These are phyloP conservation scores for Mallotus repandus DNA, from an alignment of 441 rosid genomes.

Conservation along the genomic window DNA sequence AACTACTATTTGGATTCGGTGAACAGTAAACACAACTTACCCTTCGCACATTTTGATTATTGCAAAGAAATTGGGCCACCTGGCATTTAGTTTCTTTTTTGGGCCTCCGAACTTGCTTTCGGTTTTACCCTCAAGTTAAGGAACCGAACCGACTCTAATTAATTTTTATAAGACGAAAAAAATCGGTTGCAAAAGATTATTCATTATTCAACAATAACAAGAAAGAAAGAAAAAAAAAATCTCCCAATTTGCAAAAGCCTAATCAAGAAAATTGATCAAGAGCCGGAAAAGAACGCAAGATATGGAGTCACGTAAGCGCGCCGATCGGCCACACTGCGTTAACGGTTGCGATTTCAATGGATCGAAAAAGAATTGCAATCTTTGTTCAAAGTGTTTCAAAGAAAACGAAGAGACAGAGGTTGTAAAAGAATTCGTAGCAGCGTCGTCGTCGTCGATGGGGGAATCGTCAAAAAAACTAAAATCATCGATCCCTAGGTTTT, in stretches of 20 bases:
- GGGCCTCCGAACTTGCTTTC: neutral
- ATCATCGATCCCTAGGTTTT: neutral
- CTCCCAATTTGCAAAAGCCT: neutral
- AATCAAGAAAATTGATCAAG: neutral
- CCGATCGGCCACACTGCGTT: constrained; percentile 5
- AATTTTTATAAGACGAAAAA: too few relatives aligned
- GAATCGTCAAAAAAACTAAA: neutral
- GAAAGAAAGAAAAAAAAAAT: neutral
- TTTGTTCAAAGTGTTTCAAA: constrained; percentile 33
- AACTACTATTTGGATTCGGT: too few relatives aligned
- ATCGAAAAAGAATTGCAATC: constrained; percentile 10
- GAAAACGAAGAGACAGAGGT: constrained; percentile 1
- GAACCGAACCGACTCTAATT: neutral
- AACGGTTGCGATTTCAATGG: constrained; percentile 33
- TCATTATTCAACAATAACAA: neutral
- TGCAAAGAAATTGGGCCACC: neutral
- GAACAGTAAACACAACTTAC: neutral
- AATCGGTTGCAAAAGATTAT: neutral
- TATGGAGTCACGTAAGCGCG: neutral
- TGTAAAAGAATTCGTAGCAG: neutral
- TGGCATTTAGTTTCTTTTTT: neutral
- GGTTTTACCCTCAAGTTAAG: neutral
- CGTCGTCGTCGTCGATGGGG: neutral
- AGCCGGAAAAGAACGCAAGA: neutral
- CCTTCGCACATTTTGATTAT: too few relatives aligned